Percentiles rank a stretch among this genome's conserved stretches.
These are phyloP conservation scores for Prunus fruticosa DNA, from an alignment of 306 rosid species.

Conservation along the genomic window DNA sequence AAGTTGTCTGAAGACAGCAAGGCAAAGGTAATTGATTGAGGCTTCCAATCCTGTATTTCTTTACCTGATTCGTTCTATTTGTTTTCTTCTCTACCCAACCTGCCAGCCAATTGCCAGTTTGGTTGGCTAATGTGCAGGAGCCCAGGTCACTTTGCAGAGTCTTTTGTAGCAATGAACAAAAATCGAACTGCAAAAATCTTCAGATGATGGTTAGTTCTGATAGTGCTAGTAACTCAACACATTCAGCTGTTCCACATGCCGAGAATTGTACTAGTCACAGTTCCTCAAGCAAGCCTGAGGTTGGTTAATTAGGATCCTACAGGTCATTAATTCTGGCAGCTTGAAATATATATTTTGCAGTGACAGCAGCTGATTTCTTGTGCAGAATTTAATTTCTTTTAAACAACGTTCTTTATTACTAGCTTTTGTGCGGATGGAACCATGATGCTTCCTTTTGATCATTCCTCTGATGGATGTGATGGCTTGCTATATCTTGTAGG, in stretches of 20 bases:
- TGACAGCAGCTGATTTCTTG: no score
- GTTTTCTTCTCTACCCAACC: conserved; percentile 21
- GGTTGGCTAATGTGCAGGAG: conserved; percentile 39
- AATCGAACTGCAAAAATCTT: not conserved
- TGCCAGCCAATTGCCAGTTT: conserved; percentile 30
- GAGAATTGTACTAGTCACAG: conserved; percentile 5
- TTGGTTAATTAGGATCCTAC: conserved; percentile 1
- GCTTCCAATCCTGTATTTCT: not conserved
- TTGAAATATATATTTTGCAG: not conserved
- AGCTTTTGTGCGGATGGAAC: not conserved
- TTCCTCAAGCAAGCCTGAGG: conserved; percentile 31
- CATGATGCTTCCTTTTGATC: not conserved
- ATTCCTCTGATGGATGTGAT: not conserved
- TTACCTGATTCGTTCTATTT: conserved; percentile 2
- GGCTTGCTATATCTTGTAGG: conserved; percentile 25
- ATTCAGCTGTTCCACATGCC: not conserved
- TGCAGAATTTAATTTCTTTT: no score
- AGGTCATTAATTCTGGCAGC: not conserved
- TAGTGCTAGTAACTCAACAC: conserved; percentile 5
- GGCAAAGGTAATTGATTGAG: conserved; percentile 25
- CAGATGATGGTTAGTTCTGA: not conserved
- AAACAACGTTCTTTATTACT: not conserved
- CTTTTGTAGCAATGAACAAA: conserved; percentile 13
- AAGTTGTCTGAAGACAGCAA: conserved; percentile 3
- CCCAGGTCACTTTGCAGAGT: conserved; percentile 26